These are phyloP conservation scores for Penicillium canescens DNA, from an alignment of 495 filamentous ascomycete species.

Conservation along the genomic window DNA sequence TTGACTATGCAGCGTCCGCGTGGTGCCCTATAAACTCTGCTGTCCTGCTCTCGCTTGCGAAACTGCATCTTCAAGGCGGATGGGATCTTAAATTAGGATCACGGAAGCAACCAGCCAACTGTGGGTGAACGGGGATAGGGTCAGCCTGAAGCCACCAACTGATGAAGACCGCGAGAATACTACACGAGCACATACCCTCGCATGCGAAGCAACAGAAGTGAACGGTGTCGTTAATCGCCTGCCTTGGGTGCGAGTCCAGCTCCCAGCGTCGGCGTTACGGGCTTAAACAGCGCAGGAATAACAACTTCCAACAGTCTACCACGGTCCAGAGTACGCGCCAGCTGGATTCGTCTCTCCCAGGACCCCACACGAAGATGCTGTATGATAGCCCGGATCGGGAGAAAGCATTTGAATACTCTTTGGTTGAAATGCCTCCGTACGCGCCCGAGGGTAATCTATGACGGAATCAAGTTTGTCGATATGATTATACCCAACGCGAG, in stretches of 20 bases:
- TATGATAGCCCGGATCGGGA: constrained; percentile 1
- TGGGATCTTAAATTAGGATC: neutral
- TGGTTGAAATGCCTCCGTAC: no score
- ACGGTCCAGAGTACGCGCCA: constrained; percentile 3
- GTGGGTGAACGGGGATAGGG: neutral
- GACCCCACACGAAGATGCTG: neutral
- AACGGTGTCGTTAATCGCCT: neutral
- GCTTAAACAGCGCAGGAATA: neutral
- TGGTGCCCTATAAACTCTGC: neutral
- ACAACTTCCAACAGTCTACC: neutral
- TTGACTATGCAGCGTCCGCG: neutral
- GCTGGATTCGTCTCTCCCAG: constrained; percentile 3
- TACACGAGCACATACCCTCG: neutral
- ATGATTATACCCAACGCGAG: no score
- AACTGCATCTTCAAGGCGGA: neutral
- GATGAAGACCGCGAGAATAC: constrained; percentile 3
- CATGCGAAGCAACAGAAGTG: constrained; percentile 1
- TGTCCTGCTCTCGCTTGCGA: constrained; percentile 2
- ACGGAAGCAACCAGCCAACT: constrained; percentile 4
- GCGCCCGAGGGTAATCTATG: no score
- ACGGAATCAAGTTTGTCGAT: no score
- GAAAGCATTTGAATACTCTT: no score
- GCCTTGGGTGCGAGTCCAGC: constrained; percentile 3
- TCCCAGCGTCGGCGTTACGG: constrained; percentile 1
- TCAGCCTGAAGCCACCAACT: neutral